Evolutionary conservation across 306 rosid genomes (phyloP), one percentile per base, ranked within the genome.

Genomic region (Quercus mongolica): DNA sequence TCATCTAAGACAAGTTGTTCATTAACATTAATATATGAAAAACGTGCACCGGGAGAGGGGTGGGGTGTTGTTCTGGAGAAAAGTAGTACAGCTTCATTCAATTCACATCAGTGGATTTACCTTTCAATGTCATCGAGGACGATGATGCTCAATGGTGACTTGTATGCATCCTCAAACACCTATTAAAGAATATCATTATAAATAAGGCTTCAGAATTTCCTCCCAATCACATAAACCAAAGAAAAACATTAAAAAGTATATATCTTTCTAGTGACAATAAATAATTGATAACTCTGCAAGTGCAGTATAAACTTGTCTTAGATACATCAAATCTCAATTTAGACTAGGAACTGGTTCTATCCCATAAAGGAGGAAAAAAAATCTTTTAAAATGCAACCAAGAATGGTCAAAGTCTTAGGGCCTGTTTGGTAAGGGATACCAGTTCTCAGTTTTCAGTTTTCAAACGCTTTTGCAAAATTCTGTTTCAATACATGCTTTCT

Each of bases 161-260:
- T 93, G 91, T 96, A 91, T 44, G 98, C 99, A 86, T 96, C 99
- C 89, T 96, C 99, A 85, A 96, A 96, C 79, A 93, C 91, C 99
- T 96, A 75, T 78, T 20, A 74, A 35, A 86, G 74, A 74, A 68
- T 63, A 78, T 20, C 41, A 76, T 17, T n/a, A 28, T 51, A 6
- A n/a, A 28, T 15, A 35, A 80, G 59, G 59, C 58, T 74, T 71
- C 71, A 71, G 77, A 59, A 84, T 67, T 83, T 79, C 38, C 55
- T 52, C 23, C 56, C 59, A 68, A 76, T 72, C 56, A 25, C 54
- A 7, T 10, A 31, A 69, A 62, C 73, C 14, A 73, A 73, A 75
- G 71, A 46, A 69, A 15, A 46, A 61, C 52, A 56, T 71, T 52
- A 74, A 71, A 72, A 83, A 58, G 70, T 76, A 21, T 20, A 23